A percentile compares a stretch with the other conserved stretches of the same genome.
These are phyloP conservation scores for Eutreptiella sp. DNA, from an alignment of 208 protist species.

Conservation along the genomic window DNA sequence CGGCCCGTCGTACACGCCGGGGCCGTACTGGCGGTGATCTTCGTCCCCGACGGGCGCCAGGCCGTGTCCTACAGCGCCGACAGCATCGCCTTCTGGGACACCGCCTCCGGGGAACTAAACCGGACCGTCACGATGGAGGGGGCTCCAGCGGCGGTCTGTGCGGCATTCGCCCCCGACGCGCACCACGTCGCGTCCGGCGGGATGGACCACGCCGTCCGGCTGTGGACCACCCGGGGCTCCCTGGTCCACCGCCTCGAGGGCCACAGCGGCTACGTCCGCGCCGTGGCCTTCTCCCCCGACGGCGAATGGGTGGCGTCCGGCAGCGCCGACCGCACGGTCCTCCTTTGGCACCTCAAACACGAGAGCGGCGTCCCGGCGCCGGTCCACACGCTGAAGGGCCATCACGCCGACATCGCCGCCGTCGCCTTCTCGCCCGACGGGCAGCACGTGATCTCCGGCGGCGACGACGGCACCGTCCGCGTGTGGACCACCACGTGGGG, in stretches of 20 bases:
- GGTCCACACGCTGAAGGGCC: constrained; percentile 91
- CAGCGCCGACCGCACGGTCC: constrained; percentile 94
- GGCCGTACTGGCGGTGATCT: constrained; percentile 96
- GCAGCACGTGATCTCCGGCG: constrained; percentile 71
- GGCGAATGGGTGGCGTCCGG: constrained; percentile 98
- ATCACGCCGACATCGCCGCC: constrained; percentile 58
- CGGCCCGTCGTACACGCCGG: too few species aligned
- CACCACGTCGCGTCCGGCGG: constrained; percentile 93
- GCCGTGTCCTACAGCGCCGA: too few species aligned
- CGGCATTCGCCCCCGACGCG: constrained; percentile 80
- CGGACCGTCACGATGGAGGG: constrained; percentile 90
- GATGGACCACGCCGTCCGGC: constrained; percentile 96
- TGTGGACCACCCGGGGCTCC: constrained; percentile 91
- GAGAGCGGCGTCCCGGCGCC: constrained; percentile 87
- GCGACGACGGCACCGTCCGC: constrained; percentile 84
- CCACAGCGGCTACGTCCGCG: constrained; percentile 96
- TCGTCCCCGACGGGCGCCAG: constrained; percentile 98
- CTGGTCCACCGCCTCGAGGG: constrained; percentile 84
- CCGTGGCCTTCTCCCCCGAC: constrained; percentile 97
- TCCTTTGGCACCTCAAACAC: constrained; percentile 97
- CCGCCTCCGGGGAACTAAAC: constrained; percentile 97
- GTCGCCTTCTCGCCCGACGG: constrained; percentile 68
- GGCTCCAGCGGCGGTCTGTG: constrained; percentile 94
- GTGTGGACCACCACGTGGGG: too few species aligned
- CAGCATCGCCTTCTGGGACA: too few species aligned